Conservation (phyloP, 805 yeast species). For the Saturnispora kantuleensis region DNA sequence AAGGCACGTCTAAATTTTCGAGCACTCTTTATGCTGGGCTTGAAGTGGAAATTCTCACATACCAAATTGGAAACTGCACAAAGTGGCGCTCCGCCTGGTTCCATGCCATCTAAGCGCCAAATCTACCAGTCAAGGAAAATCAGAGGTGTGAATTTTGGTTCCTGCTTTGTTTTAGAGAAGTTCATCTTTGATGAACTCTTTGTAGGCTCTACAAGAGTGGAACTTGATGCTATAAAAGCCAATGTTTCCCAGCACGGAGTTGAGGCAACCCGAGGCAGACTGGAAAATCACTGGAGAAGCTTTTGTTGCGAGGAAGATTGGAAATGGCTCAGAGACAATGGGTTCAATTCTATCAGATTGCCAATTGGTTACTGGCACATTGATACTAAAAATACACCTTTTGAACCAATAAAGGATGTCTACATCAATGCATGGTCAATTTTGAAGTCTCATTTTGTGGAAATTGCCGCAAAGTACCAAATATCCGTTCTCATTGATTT, state of each 20-base stretch:
- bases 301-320: slow-evolving; percentile 67
- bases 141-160: slow-evolving; percentile 81
- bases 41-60: slow-evolving; percentile 11
- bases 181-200: slow-evolving; percentile 65
- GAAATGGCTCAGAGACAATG: slow-evolving; percentile 56
- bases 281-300: slow-evolving; percentile 57
- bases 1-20: too few species aligned
- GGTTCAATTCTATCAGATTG: slow-evolving; percentile 72
- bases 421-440: slow-evolving; percentile 69
- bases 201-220: slow-evolving; percentile 49
- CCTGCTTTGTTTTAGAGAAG: slow-evolving; percentile 68
- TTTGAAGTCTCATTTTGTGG: slow-evolving; percentile 40
- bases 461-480: slow-evolving; percentile 46
- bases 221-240: slow-evolving; percentile 59
- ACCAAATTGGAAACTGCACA: not conserved
- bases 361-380: slow-evolving; percentile 92
- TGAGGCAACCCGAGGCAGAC: slow-evolving; percentile 40
- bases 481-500: slow-evolving; percentile 77
- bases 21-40: not conserved
- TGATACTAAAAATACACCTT: slow-evolving; percentile 61
- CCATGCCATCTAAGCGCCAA: slow-evolving; percentile 31
- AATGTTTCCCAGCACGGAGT: slow-evolving; percentile 39
- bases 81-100: slow-evolving; percentile 28
- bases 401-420: slow-evolving; percentile 41
- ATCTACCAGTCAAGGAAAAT: slow-evolving; percentile 54